A percentile compares a stretch with the other conserved stretches of the same genome.
Evolutionary conservation across 106 monocot species (phyloP).

Genomic region (Triglochin maritima): DNA sequence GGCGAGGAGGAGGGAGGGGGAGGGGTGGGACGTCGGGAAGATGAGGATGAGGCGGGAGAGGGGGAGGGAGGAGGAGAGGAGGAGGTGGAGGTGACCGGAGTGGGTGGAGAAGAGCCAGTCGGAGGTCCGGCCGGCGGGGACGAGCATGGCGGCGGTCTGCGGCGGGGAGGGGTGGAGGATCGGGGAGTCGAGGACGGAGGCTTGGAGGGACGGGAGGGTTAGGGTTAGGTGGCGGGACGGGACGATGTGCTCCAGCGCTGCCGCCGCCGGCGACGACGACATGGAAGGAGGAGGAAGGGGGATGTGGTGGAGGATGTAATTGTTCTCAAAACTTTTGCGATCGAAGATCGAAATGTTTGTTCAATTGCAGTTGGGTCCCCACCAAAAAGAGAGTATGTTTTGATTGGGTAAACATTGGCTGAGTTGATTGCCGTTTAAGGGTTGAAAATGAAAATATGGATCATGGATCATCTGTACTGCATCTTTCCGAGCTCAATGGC

Average conservation of each 20-base stretch:
- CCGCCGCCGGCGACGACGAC: neutral
- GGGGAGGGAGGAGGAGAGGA: constrained; percentile 5
- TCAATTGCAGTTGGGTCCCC: no score
- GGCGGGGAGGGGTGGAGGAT: constrained; percentile 10
- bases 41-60: constrained; percentile 16
- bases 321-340: no score
- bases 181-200: constrained; percentile 68
- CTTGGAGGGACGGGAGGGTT: constrained; percentile 47
- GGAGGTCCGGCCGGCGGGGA: constrained; percentile 49
- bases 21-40: constrained; percentile 4
- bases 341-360: no score
- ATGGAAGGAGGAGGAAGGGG: no score
- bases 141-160: constrained; percentile 41
- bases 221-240: constrained; percentile 57
- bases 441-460: no score
- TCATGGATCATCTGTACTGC: no score
- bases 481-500: no score
- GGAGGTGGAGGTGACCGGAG: constrained; percentile 42
- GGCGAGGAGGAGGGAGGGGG: constrained; percentile 53
- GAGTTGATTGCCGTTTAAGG: no score
- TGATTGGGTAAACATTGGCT: no score
- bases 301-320: no score
- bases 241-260: constrained; percentile 6
- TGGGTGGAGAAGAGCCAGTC: constrained; percentile 79
- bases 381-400: no score